phyloP scores from a whole-genome alignment of 2,329 filamentous ascomycete species.

The Paraphaeosphaeria sporulosa region DNA sequence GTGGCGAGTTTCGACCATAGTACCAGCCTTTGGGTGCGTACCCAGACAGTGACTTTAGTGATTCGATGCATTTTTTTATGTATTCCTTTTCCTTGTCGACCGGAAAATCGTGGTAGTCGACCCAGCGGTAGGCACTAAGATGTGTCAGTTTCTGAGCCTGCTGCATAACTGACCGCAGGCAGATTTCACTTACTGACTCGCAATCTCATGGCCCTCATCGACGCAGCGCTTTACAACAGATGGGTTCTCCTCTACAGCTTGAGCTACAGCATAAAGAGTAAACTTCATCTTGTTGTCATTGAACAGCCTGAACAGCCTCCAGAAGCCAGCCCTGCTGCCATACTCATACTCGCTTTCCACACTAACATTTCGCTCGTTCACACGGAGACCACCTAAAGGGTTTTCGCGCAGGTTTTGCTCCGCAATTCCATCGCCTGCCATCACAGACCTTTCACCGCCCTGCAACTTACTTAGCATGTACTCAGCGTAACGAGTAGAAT shows the following conservation, averaged over 20 bases:
- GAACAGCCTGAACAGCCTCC: conserved; percentile 60
- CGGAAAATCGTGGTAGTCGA: conserved; percentile 58
- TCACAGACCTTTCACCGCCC: conserved; percentile 42
- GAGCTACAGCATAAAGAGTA: conserved; percentile 60
- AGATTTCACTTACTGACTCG: conserved; percentile 47
- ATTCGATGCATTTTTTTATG: conserved; percentile 54
- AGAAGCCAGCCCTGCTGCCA: conserved; percentile 58
- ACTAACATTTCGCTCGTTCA: conserved; percentile 56
- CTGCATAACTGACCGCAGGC: not conserved
- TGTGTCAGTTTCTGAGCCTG: not conserved
- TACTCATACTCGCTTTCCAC: conserved; percentile 62
- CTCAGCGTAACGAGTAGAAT: not conserved
- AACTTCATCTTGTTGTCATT: conserved; percentile 59
- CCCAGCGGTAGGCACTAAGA: conserved; percentile 56
- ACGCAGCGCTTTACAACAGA: conserved; percentile 58
- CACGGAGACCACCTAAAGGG: conserved; percentile 37
- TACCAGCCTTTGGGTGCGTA: conserved; percentile 60
- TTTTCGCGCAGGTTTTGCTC: conserved; percentile 49
- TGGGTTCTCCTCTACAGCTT: conserved; percentile 58
- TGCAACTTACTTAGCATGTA: conserved; percentile 9
- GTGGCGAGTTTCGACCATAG: conserved; percentile 57
- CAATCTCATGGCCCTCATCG: conserved; percentile 60
- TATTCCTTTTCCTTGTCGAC: conserved; percentile 58
- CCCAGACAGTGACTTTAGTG: conserved; percentile 54
- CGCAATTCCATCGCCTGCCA: conserved; percentile 43